Evolutionary conservation across 164 flowering plant genomes (phyloP).

Genomic region (Warburgia ugandensis): DNA sequence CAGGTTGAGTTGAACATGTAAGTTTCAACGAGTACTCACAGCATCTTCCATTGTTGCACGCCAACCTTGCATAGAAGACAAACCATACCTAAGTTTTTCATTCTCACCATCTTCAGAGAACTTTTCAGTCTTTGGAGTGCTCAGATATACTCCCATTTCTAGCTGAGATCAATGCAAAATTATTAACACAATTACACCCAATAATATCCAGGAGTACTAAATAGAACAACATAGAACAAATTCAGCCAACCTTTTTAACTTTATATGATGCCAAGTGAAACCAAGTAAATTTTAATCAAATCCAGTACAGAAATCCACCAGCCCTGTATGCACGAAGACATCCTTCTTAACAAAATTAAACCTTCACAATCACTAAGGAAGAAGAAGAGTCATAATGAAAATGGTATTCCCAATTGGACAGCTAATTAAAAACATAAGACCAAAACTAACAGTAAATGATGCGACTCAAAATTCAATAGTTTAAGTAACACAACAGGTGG

Average conservation of each 20-base stretch:
- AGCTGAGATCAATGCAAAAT: constrained; percentile 15
- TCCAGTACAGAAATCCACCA: not conserved
- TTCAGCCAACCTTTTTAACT: not conserved
- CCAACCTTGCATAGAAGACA: constrained; percentile 90
- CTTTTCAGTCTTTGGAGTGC: constrained; percentile 74
- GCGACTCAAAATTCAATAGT: too few species aligned
- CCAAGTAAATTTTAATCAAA: not conserved
- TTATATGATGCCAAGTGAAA: not conserved
- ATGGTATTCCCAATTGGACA: not conserved
- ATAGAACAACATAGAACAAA: not conserved
- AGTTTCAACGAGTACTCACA: constrained; percentile 35
- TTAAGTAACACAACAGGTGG: too few species aligned
- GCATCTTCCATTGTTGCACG: constrained; percentile 88
- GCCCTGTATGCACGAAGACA: constrained; percentile 1
- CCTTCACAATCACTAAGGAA: not conserved
- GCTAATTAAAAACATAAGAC: not conserved
- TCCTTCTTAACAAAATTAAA: too few species aligned
- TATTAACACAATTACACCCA: not conserved
- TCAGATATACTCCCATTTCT: constrained; percentile 68
- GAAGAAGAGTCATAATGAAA: not conserved
- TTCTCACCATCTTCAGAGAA: constrained; percentile 71
- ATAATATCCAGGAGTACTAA: not conserved
- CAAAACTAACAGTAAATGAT: too few species aligned
- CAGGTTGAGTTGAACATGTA: too few species aligned
- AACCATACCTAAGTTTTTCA: constrained; percentile 47